A percentile compares a stretch with the other conserved stretches of the same genome.
phyloP scores from a whole-genome alignment of 2,329 filamentous ascomycete species.

The Plectosphaerella cucumerina region DNA sequence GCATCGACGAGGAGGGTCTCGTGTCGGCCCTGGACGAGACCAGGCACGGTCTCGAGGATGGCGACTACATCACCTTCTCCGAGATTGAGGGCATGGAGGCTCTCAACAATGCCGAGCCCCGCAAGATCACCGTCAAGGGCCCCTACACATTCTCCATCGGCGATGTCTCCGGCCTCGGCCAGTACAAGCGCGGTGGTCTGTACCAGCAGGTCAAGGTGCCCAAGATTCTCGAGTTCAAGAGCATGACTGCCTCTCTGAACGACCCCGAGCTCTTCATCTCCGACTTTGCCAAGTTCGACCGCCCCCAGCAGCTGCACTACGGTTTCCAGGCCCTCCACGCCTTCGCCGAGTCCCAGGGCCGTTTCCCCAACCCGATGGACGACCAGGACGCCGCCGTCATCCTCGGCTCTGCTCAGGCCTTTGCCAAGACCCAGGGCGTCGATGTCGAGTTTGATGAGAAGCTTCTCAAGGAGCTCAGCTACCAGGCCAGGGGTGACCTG shows the following conservation, averaged over 20 bases:
- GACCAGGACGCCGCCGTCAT: slow-evolving; percentile 78
- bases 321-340: slow-evolving; percentile 90
- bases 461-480: slow-evolving; percentile 86
- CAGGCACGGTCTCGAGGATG: slow-evolving; percentile 90
- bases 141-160: slow-evolving; percentile 98
- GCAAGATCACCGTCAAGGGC: slow-evolving; percentile 89
- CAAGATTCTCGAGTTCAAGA: slow-evolving; percentile 85
- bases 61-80: slow-evolving; percentile 91
- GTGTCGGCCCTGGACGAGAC: slow-evolving; percentile 94
- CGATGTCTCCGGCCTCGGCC: slow-evolving; percentile 80
- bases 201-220: slow-evolving; percentile 99
- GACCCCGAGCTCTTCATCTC: slow-evolving; percentile 88
- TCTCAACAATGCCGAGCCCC: slow-evolving; percentile 77
- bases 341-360: slow-evolving; percentile 71
- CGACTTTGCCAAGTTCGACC: slow-evolving; percentile 97
- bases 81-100: slow-evolving; percentile 90
- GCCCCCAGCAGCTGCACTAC: slow-evolving; percentile 85
- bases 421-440: slow-evolving; percentile 69
- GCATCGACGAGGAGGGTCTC: slow-evolving; percentile 82
- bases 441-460: slow-evolving; percentile 90
- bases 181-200: slow-evolving; percentile 83
- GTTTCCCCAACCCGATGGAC: slow-evolving; percentile 78
- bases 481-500: slow-evolving; percentile 87
- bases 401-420: slow-evolving; percentile 67
- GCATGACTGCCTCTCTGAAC: slow-evolving; percentile 71